Base-by-base conservation (phyloP, 495 filamentous ascomycete species). In the Schizothecium vesticola region DNA sequence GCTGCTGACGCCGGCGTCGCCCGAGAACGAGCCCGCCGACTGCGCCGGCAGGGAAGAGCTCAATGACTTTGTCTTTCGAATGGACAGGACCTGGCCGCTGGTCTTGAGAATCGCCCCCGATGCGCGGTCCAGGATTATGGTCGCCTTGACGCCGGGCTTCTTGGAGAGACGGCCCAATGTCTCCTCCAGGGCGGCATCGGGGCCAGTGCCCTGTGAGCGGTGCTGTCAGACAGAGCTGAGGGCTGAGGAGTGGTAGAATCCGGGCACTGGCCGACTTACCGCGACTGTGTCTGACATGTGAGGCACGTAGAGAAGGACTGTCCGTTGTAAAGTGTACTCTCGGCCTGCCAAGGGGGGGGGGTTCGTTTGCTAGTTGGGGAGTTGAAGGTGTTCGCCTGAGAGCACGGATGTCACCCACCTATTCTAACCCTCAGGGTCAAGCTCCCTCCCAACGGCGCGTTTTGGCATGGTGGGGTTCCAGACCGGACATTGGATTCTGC, bases 101-200 rank as follows among this genome's bases (percentile, higher is more conserved):
- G 85, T 86, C 72, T 86, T 86, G 62, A 91, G 75, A 64, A 91
- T 87, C 13, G 86, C 78, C n/a, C 87, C 88, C 22, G 82, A 83
- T 2, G 80, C 73, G 22, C 86, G 84, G 68, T 89, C 86, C 9
- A 91, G 74, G 51, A 87, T 83, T 7, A 91, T 80, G 29, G 87
- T 87, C 64, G 85, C 87, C 71, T 86, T 86, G 29, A 91, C 88
- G 56, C 88, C 88, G 7, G 87, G 80, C 62, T 90, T 90, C 73
- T 86, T 86, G 61, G 86, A 84, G 5, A 91, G 82, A 11, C 88
- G 83, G 36, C 83, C 81, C 67, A 91, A 76, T 0, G 84, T 80
- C 72, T 89, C 80, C 29, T 81, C 79, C 65, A 84, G 76, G 31
- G 69, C 71, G 67, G 43, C 43, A 19, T 76, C 73, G 36, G 70